These are phyloP conservation scores for Epichloe scottii DNA, from an alignment of 2,329 filamentous ascomycete species.

Conservation along the genomic window DNA sequence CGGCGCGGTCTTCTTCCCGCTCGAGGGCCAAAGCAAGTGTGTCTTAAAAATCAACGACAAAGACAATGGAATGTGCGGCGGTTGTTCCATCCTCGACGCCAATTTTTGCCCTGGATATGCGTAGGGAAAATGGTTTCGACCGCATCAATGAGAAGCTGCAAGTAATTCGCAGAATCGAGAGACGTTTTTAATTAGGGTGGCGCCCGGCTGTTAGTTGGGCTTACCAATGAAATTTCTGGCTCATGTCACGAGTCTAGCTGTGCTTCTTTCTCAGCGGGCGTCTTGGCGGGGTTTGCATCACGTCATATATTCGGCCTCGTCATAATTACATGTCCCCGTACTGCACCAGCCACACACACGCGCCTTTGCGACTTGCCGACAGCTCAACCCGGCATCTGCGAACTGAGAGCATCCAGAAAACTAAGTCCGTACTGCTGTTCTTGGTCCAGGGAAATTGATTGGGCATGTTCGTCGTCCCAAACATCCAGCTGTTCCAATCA, in stretches of 20 bases:
- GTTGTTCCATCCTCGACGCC: background rate
- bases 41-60: background rate
- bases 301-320: background rate
- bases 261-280: too few relatives aligned
- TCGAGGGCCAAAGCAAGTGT: background rate
- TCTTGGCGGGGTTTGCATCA: too few relatives aligned
- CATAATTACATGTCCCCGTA: background rate
- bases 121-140: background rate
- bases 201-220: too few relatives aligned
- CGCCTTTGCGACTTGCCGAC: background rate
- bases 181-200: too few relatives aligned
- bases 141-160: too few relatives aligned
- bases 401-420: constrained; percentile 15
- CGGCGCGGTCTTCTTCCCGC: background rate
- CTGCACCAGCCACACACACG: background rate
- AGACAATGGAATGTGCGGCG: background rate
- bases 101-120: background rate
- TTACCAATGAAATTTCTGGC: too few relatives aligned
- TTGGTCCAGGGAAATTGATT: constrained; percentile 9
- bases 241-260: too few relatives aligned
- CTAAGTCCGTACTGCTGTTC: constrained; percentile 13
- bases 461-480: constrained; percentile 8
- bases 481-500: constrained; percentile 17
- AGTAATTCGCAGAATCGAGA: too few relatives aligned
- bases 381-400: constrained; percentile 13